Evolutionary conservation across 2,329 filamentous ascomycete species (phyloP), one percentile per base, ranked within the genome.

Genomic region (Monilinia fructigena): DNA sequence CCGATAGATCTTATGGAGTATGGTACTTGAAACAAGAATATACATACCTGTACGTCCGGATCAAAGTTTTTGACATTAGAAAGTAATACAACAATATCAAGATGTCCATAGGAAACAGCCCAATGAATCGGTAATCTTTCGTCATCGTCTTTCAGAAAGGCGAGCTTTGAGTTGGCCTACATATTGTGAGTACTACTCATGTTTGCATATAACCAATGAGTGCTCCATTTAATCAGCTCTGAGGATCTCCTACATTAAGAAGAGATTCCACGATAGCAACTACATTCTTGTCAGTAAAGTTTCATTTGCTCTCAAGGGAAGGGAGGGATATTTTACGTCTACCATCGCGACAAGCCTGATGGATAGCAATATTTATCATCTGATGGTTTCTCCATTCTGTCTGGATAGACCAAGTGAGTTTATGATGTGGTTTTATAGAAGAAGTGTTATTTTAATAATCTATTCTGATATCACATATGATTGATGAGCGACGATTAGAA

Each of bases 111-210:
- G 28, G 93, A 95, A 2, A 88, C 86, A 0, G 95, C 94, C 95
- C 95, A 99, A 82, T 99, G 95, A 66, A 98, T 87, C 2, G 95
- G 89, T 48, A 97, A 85, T 55, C 95, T 91, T 20, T 92, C 92
- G 77, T 99, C 95, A 59, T 91, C 89, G 74, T 99, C 95, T 74
- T 88, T 86, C 67, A 78, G 78, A 56, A 80, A 82, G 35, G 91
- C 88, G 50, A 96, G 85, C 74, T 91, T 93, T 2, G 91, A 88
- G 75, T 96, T 93, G 71, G 88, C 87, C 89, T 94, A 66, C 66
- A 47, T 53, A 47, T 55, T 55, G 58, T 68, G 63, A 63, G 38
- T 59, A 38, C 47, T 55, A 58, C 60, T 56, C 48, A 60, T 64
- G 23, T 59, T 40, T 58, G 35, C 1, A 55, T 62, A 16, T 38